These are phyloP conservation scores for Brettanomyces bruxellensis DNA, from an alignment of 805 yeast genomes.

Conservation along the genomic window DNA sequence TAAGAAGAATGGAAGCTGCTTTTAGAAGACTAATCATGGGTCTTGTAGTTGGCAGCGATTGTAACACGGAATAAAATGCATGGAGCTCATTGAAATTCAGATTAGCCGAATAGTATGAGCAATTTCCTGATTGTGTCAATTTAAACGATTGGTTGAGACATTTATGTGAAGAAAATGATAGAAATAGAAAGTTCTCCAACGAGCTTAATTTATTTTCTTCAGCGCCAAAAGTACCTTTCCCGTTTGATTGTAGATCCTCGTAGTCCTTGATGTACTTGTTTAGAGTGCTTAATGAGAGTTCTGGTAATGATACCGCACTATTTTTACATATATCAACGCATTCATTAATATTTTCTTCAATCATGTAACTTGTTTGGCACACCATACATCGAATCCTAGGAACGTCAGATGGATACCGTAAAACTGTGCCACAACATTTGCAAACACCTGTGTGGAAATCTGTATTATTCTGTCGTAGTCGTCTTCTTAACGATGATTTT, in stretches of 20 bases:
- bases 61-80: constrained; percentile 35
- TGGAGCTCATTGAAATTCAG: constrained; percentile 41
- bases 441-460: constrained; percentile 2
- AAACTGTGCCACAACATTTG: constrained; percentile 9
- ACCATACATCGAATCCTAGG: constrained; percentile 8
- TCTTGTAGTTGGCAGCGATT: constrained; percentile 46
- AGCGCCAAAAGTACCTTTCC: no score
- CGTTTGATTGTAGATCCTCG: neutral
- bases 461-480: neutral
- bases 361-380: constrained; percentile 6
- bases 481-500: neutral
- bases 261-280: neutral
- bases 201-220: constrained; percentile 19
- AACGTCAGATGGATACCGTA: constrained; percentile 9
- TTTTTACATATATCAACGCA: no score
- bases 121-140: constrained; percentile 17
- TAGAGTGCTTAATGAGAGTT: neutral
- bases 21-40: constrained; percentile 50
- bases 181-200: constrained; percentile 37
- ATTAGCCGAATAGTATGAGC: constrained; percentile 34
- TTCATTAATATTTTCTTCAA: neutral
- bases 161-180: constrained; percentile 37
- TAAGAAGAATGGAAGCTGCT: constrained; percentile 43
- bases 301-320: neutral
- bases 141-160: constrained; percentile 51